phyloP scores from a whole-genome alignment of 2,329 filamentous ascomycete species.

The Diaporthe sp. region DNA sequence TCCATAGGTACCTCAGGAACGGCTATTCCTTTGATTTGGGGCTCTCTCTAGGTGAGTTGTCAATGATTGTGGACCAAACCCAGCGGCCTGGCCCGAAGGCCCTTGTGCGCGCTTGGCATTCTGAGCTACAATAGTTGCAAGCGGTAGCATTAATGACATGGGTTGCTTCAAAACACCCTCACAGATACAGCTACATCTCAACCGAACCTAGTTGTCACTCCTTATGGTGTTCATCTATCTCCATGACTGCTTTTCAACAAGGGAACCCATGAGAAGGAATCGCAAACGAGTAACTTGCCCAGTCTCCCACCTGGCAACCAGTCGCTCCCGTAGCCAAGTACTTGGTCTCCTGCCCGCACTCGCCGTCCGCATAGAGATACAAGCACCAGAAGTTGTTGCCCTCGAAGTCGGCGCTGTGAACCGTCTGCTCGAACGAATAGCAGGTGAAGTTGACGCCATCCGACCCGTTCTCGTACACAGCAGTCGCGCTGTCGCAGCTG shows the following conservation, averaged over 20 bases:
- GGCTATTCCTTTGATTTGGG: too few relatives aligned
- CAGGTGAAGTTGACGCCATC: constrained; percentile 29
- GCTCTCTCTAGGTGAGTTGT: too few relatives aligned
- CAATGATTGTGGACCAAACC: too few relatives aligned
- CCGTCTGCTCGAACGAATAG: not conserved
- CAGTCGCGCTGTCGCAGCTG: constrained; percentile 9
- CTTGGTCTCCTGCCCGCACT: constrained; percentile 8
- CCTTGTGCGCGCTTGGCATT: too few relatives aligned
- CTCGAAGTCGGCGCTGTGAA: constrained; percentile 6
- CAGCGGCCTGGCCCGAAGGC: too few relatives aligned
- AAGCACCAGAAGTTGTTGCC: constrained; percentile 30
- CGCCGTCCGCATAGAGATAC: not conserved
- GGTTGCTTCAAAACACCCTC: too few relatives aligned
- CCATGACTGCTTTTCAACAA: not conserved
- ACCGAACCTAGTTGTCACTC: too few relatives aligned
- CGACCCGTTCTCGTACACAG: constrained; percentile 22
- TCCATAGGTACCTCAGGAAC: too few relatives aligned
- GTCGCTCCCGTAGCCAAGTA: constrained; percentile 13
- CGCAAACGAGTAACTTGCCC: constrained; percentile 3
- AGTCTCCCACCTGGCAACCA: constrained; percentile 21
- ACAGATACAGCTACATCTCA: too few relatives aligned
- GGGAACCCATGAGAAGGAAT: constrained; percentile 23
- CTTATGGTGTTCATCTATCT: not conserved
- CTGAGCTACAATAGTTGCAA: too few relatives aligned
- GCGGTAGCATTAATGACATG: too few relatives aligned